A percentile compares a stretch with the other conserved stretches of the same genome.
phyloP scores from a whole-genome alignment of 108 stramenopile genomes.

The Pseudonitzschia multiseries region DNA sequence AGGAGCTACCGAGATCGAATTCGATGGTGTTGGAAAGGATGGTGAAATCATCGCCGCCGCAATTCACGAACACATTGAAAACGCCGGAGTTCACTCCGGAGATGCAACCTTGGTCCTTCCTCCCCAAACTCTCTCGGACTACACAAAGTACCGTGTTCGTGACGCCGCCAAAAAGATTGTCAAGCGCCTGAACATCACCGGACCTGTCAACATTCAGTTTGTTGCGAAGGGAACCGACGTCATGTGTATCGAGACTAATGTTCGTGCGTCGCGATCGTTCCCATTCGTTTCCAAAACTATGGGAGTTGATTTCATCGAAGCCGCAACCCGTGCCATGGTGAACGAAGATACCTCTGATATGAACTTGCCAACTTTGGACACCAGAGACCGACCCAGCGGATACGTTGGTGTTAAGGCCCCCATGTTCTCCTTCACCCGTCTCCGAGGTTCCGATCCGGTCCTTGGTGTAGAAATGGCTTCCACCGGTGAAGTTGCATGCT shows the following conservation, averaged over 20 bases:
- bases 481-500: slow-evolving; percentile 99
- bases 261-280: slow-evolving; percentile 96
- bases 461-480: slow-evolving; percentile 99
- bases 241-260: slow-evolving; percentile 98
- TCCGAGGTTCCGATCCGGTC: slow-evolving; percentile 97
- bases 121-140: slow-evolving; percentile 84
- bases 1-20: slow-evolving; percentile 95
- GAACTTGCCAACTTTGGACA: slow-evolving; percentile 89
- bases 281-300: slow-evolving; percentile 99
- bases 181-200: slow-evolving; percentile 94
- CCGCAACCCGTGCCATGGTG: slow-evolving; percentile 93
- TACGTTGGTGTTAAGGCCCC: slow-evolving; percentile 98
- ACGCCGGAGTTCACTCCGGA: slow-evolving; percentile 98
- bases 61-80: slow-evolving; percentile 98
- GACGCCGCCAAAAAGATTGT: slow-evolving; percentile 91
- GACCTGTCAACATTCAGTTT: slow-evolving; percentile 99
- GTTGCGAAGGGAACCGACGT: slow-evolving; percentile 97
- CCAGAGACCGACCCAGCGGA: slow-evolving; percentile 78
- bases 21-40: slow-evolving; percentile 95
- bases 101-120: slow-evolving; percentile 94
- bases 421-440: slow-evolving; percentile 98
- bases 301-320: slow-evolving; percentile 96
- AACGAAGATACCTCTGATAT: slow-evolving; percentile 80
- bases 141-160: slow-evolving; percentile 78
- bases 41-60: slow-evolving; percentile 95